A percentile compares a stretch with the other conserved stretches of the same genome.
phyloP scores from a whole-genome alignment of 768 basidiomycete genomes.

The Tylopilus felleus region DNA sequence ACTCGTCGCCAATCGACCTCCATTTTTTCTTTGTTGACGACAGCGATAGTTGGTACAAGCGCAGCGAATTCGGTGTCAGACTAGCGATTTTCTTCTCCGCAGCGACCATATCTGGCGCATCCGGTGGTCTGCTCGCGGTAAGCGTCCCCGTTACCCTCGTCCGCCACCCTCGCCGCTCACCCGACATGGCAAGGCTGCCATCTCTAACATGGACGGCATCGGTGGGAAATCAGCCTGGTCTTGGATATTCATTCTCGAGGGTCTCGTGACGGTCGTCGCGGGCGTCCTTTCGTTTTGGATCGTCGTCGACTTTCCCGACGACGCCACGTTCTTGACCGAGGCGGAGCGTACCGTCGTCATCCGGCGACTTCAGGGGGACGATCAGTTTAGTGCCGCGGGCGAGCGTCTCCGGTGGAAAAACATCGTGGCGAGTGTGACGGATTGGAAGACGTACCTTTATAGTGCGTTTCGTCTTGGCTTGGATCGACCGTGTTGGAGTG shows the following conservation, averaged over 20 bases:
- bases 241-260: slow-evolving; percentile 79
- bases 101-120: slow-evolving; percentile 79
- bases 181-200: slow-evolving; percentile 43
- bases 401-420: slow-evolving; percentile 58
- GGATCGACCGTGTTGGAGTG: not conserved
- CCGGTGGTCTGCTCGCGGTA: slow-evolving; percentile 72
- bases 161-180: not conserved
- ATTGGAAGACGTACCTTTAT: slow-evolving; percentile 70
- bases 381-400: slow-evolving; percentile 50
- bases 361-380: not conserved
- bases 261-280: slow-evolving; percentile 64
- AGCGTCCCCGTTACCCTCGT: slow-evolving; percentile 3
- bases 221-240: slow-evolving; percentile 64
- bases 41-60: slow-evolving; percentile 52
- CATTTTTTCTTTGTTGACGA: slow-evolving; percentile 37
- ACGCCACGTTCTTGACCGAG: slow-evolving; percentile 72
- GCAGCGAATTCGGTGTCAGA: slow-evolving; percentile 68
- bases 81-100: slow-evolving; percentile 73
- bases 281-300: slow-evolving; percentile 68
- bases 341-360: slow-evolving; percentile 65
- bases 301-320: slow-evolving; percentile 82
- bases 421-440: slow-evolving; percentile 54
- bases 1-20: not conserved
- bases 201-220: slow-evolving; percentile 68
- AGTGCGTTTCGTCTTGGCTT: slow-evolving; percentile 6